These are phyloP conservation scores for Melastoma malabathricum DNA, from an alignment of 345 rosid genomes.

Conservation along the genomic window DNA sequence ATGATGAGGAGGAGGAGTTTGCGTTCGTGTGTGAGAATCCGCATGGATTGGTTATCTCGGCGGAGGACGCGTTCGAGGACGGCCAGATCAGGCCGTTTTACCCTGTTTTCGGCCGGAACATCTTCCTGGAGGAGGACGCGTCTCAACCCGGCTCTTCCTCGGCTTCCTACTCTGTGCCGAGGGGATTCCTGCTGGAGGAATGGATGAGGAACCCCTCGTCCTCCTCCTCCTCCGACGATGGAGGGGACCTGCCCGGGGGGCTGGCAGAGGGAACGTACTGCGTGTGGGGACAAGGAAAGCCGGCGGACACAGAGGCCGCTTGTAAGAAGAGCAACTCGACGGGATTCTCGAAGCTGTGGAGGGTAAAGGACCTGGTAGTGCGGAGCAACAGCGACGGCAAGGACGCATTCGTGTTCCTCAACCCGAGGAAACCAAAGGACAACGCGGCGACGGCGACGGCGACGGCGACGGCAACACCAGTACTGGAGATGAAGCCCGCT, in stretches of 20 bases:
- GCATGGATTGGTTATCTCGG: conserved; percentile 21
- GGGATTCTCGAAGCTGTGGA: conserved; percentile 42
- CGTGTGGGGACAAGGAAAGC: conserved; percentile 20
- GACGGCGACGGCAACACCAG: conserved; percentile 1
- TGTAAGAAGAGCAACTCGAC: conserved; percentile 48
- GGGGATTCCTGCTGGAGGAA: conserved; percentile 18
- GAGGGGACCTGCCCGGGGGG: conserved; percentile 8
- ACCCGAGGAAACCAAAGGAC: conserved; percentile 3
- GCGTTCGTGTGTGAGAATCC: conserved; percentile 23
- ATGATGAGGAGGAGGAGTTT: conserved; percentile 20
- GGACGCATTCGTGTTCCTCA: conserved; percentile 35
- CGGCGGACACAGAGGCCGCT: conserved; percentile 12
- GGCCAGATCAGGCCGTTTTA: conserved; percentile 36
- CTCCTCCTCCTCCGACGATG: conserved; percentile 17
- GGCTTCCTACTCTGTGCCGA: conserved; percentile 8
- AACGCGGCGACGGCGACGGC: not conserved
- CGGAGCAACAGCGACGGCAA: conserved; percentile 43
- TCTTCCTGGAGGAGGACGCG: conserved; percentile 8
- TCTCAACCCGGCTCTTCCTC: conserved; percentile 3
- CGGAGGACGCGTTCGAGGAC: conserved; percentile 29
- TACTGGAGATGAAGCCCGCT: conserved; percentile 2
- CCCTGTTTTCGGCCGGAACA: conserved; percentile 28
- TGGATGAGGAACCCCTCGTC: conserved; percentile 2
- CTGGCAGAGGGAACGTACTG: conserved; percentile 24
- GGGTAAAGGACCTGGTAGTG: conserved; percentile 22